phyloP scores from a whole-genome alignment of 306 rosid species.

The Medicago lupulina region DNA sequence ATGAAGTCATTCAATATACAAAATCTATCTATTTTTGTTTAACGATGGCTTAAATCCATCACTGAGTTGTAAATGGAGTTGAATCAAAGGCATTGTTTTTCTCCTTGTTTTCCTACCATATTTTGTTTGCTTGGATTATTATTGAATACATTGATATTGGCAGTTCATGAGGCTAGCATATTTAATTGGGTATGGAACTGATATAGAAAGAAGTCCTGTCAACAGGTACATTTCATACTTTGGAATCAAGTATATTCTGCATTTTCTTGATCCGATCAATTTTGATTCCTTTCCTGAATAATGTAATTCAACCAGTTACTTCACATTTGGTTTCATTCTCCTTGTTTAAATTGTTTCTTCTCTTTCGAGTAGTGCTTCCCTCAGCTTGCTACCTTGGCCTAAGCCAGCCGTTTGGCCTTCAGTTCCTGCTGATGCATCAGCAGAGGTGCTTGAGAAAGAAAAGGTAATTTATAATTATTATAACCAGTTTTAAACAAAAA shows the following conservation, averaged over 20 bases:
- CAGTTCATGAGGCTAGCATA: slow-evolving; percentile 99
- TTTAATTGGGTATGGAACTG: slow-evolving; percentile 85
- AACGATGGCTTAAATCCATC: slow-evolving; percentile 32
- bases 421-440: slow-evolving; percentile 83
- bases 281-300: slow-evolving; percentile 24
- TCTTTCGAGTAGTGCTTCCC: slow-evolving; percentile 74
- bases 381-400: slow-evolving; percentile 99
- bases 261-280: slow-evolving; percentile 35
- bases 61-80: slow-evolving; percentile 32
- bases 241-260: slow-evolving; percentile 22
- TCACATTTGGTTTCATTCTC: slow-evolving; percentile 27
- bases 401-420: slow-evolving; percentile 93
- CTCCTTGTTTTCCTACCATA: slow-evolving; percentile 6
- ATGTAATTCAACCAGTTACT: slow-evolving; percentile 27
- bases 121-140: slow-evolving; percentile 29
- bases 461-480: slow-evolving; percentile 60
- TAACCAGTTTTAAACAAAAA: background rate
- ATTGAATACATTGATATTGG: slow-evolving; percentile 45
- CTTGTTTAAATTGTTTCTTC: slow-evolving; percentile 32
- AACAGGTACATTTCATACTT: slow-evolving; percentile 71
- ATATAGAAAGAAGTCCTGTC: slow-evolving; percentile 94
- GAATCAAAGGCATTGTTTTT: slow-evolving; percentile 33
- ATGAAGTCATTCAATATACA: slow-evolving; percentile 36
- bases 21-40: slow-evolving; percentile 29
- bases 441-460: slow-evolving; percentile 89